phyloP scores from a whole-genome alignment of 805 yeast species.

The Vanderwaltozyma yarrowii region DNA sequence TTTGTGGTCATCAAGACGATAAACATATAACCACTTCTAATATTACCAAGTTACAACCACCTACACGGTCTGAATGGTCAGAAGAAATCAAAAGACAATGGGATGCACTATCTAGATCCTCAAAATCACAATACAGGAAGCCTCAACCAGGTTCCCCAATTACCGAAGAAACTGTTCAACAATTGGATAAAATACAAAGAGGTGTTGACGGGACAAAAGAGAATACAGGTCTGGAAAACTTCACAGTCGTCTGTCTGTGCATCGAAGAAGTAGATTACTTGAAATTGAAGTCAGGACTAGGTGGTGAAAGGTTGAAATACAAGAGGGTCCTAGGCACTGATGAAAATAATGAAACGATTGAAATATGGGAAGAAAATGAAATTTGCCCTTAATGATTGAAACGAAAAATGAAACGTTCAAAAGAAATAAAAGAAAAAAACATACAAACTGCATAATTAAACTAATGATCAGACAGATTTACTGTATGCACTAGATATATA shows the following conservation, averaged over 20 bases:
- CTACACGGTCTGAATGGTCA: slow-evolving; percentile 57
- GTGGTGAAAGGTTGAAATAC: slow-evolving; percentile 23
- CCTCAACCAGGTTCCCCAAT: slow-evolving; percentile 62
- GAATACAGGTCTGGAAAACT: slow-evolving; percentile 53
- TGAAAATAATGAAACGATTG: slow-evolving; percentile 44
- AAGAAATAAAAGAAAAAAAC: too few species aligned
- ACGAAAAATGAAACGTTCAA: too few species aligned
- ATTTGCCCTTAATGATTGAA: too few species aligned
- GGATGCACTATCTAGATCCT: slow-evolving; percentile 44
- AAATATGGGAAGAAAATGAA: slow-evolving; percentile 67
- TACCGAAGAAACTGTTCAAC: slow-evolving; percentile 42
- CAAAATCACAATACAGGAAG: slow-evolving; percentile 58
- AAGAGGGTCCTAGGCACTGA: slow-evolving; percentile 29
- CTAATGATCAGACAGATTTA: too few species aligned
- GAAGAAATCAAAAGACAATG: slow-evolving; percentile 54
- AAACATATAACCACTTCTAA: slow-evolving; percentile 3
- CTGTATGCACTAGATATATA: too few species aligned
- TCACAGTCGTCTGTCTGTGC: slow-evolving; percentile 58
- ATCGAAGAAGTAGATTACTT: slow-evolving; percentile 62
- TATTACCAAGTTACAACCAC: slow-evolving; percentile 28
- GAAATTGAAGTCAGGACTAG: slow-evolving; percentile 41
- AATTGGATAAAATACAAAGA: slow-evolving; percentile 60
- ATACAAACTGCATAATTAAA: too few species aligned
- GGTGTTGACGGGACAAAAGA: slow-evolving; percentile 76
- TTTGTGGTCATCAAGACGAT: slow-evolving; percentile 14